These are phyloP conservation scores for Tanozyma kutaoensis DNA, from an alignment of 805 yeast genomes.

Conservation along the genomic window DNA sequence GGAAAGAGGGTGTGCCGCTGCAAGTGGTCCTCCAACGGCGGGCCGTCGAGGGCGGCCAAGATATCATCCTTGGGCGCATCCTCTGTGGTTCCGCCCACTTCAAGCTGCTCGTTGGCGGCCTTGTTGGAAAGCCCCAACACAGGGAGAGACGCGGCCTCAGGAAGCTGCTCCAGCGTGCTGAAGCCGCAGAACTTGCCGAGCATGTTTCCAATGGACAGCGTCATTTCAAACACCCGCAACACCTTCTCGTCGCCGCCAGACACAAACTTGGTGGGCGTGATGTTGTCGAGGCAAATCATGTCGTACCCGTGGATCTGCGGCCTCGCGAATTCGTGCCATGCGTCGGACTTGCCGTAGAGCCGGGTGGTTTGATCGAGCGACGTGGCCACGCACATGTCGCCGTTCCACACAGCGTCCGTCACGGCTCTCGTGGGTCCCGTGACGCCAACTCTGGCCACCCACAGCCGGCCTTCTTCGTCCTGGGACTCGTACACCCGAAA, in stretches of 20 bases:
- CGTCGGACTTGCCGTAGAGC: conserved; percentile 34
- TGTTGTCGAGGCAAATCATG: conserved; percentile 66
- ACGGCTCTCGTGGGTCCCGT: conserved; percentile 68
- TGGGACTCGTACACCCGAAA: conserved; percentile 62
- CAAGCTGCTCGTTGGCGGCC: conserved; percentile 44
- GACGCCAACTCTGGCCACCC: conserved; percentile 9
- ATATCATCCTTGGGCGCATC: conserved; percentile 11
- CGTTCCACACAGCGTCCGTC: conserved; percentile 74
- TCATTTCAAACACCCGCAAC: conserved; percentile 78
- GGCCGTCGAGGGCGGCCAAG: conserved; percentile 10
- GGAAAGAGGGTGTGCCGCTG: conserved; percentile 94
- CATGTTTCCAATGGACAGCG: conserved; percentile 59
- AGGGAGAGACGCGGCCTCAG: conserved; percentile 83
- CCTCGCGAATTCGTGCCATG: conserved; percentile 89
- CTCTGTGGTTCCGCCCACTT: conserved; percentile 16
- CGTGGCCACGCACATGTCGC: conserved; percentile 58
- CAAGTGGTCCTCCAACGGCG: conserved; percentile 78
- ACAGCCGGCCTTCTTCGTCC: conserved; percentile 9
- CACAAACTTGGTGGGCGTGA: conserved; percentile 52
- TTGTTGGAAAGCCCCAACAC: conserved; percentile 90
- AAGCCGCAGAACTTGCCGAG: conserved; percentile 34
- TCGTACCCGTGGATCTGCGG: conserved; percentile 99
- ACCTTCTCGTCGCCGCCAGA: conserved; percentile 96
- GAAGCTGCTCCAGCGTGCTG: conserved; percentile 12
- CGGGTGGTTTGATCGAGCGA: conserved; percentile 93